Conservation (phyloP, 495 filamentous ascomycete species). For the Hypoxylon fragiforme region DNA sequence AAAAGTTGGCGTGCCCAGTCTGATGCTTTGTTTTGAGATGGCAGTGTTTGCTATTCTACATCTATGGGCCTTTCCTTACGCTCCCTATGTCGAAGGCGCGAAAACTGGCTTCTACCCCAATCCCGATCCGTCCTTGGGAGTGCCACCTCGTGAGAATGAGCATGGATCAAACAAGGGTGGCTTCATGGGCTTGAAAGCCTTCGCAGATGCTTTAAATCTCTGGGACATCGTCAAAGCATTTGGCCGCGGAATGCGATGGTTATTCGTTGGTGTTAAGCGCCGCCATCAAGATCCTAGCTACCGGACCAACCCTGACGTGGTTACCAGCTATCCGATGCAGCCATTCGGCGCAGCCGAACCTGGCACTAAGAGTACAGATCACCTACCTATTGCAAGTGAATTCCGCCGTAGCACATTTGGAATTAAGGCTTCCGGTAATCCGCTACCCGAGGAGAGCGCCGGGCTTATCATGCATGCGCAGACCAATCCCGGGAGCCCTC, state of each 20-base stretch:
- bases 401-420: constrained; percentile 48
- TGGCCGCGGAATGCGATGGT: constrained; percentile 76
- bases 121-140: constrained; percentile 30
- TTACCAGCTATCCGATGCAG: constrained; percentile 39
- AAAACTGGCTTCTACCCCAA: constrained; percentile 41
- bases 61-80: constrained; percentile 80
- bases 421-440: constrained; percentile 17
- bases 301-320: constrained; percentile 33
- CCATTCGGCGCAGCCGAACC: constrained; percentile 22
- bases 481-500: constrained; percentile 42
- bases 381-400: constrained; percentile 47
- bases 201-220: constrained; percentile 76
- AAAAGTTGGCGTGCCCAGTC: constrained; percentile 76
- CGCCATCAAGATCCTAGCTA: constrained; percentile 53
- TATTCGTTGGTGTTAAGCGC: constrained; percentile 69
- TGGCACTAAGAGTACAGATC: constrained; percentile 39
- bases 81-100: constrained; percentile 60
- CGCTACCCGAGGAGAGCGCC: constrained; percentile 46
- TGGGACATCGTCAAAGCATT: constrained; percentile 83
- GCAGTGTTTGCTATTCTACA: constrained; percentile 78
- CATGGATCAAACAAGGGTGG: constrained; percentile 63
- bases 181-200: constrained; percentile 61
- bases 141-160: constrained; percentile 51
- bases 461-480: constrained; percentile 54
- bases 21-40: constrained; percentile 88